Evolutionary conservation across 2,329 filamentous ascomycete genomes (phyloP), one percentile per base, ranked within the genome.

Genomic region (Alternaria consortialis): DNA sequence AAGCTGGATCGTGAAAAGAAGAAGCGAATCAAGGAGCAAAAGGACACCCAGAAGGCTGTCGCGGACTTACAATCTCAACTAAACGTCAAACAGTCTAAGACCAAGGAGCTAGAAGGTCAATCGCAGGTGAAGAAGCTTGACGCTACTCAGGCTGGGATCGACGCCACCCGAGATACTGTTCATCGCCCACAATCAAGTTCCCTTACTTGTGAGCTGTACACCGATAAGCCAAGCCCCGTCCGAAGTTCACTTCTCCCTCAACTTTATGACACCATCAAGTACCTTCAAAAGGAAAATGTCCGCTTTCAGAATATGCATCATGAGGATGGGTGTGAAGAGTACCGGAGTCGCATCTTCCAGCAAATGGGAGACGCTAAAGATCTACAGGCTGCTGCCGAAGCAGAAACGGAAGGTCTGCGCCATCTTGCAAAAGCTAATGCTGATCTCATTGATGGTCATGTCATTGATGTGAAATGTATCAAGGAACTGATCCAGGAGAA

Each of bases 301-400:
- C 42, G n/a, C 7, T 9, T 55, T 2, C 6, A 12, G 15, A 13
- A 11, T 20, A 4, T 29, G 1, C 31, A 57, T n/a, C 13, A 43
- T 23, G n/a, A 29, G 1, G 31, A 58, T 6, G 25, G 29, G 15
- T 56, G 58, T 39, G 46, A 20, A 20, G 32, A 56, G n/a, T 36
- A 46, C 15, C 17, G 17, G 5, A 32, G 12, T 8, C 11, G 6
- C n/a, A 31, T 46, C 27, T 23, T 15, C 4, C 27, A 58, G 11
- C 11, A 61, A 29, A 8, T 61, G 20, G 31, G 17, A n/a, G 37
- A 55, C 13, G 59, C 59, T 12, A 11, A 37, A 12, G 37, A 29
- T 3, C n/a, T 52, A 6, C 56, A 53, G 17, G 39, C n/a, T 2
- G 56, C 51, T 2, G 46, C 52, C 4, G 56, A 63, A 25, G 46